Evolutionary conservation across 257 asterid species (phyloP).

Genomic region (Fraxinus quadrangulata): DNA sequence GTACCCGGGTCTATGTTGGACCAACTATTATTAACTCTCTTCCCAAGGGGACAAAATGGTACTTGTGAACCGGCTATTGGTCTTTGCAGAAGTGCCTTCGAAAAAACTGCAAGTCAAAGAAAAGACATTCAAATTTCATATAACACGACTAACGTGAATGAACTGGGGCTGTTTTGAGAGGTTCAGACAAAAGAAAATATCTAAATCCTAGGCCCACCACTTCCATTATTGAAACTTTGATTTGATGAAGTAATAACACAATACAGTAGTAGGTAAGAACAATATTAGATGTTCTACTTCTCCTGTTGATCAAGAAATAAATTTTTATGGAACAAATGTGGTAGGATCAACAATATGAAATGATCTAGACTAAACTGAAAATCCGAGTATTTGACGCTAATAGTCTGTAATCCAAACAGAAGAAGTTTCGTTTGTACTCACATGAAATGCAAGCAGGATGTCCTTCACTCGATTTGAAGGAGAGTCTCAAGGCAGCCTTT

Average conservation of each 20-base stretch:
- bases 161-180: not conserved
- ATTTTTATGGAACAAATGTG: not conserved
- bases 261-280: not conserved
- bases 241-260: not conserved
- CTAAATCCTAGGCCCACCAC: not conserved
- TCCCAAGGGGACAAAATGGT: constrained; percentile 81
- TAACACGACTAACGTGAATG: not conserved
- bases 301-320: not conserved
- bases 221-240: not conserved
- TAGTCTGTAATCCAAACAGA: too few species aligned
- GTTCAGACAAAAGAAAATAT: not conserved
- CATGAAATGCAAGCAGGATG: constrained; percentile 57
- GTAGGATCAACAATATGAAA: not conserved
- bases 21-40: constrained; percentile 90
- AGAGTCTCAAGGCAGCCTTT: constrained; percentile 67
- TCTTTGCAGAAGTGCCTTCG: constrained; percentile 67
- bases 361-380: too few species aligned
- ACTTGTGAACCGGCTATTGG: constrained; percentile 96
- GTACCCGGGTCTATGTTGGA: constrained; percentile 81
- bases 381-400: too few species aligned
- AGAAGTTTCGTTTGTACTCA: constrained; percentile 39
- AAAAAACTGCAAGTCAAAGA: constrained; percentile 60
- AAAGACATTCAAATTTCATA: not conserved
- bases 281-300: not conserved
- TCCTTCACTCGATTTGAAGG: constrained; percentile 88